Evolutionary conservation across 352 stramenopile genomes (phyloP).

Genomic region (Pythium periplocum): DNA sequence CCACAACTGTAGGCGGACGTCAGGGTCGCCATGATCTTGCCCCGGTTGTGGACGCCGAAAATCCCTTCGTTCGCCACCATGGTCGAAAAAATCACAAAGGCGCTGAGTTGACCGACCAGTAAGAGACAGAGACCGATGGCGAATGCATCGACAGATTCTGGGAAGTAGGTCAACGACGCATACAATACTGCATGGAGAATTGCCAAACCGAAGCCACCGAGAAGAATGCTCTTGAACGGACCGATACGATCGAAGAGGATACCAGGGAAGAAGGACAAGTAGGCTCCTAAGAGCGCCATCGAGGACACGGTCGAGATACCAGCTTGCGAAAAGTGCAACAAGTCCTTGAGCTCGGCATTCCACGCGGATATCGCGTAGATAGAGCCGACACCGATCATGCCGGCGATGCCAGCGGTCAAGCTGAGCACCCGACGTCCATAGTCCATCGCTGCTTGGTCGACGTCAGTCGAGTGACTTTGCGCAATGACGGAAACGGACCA

Average conservation of each 20-base stretch:
- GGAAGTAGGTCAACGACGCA: slow-evolving; percentile 31
- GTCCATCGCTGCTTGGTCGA: neutral
- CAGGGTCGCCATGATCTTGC: slow-evolving; percentile 70
- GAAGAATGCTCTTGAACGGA: slow-evolving; percentile 45
- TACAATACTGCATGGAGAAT: slow-evolving; percentile 38
- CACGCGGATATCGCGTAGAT: slow-evolving; percentile 78
- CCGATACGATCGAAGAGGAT: slow-evolving; percentile 69
- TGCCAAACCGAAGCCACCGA: slow-evolving; percentile 39
- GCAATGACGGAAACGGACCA: too few species aligned
- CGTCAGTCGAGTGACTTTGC: too few species aligned
- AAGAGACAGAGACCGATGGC: slow-evolving; percentile 47
- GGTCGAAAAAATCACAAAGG: slow-evolving; percentile 70
- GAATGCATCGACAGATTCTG: slow-evolving; percentile 35
- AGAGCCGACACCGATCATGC: slow-evolving; percentile 73
- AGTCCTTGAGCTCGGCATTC: slow-evolving; percentile 78
- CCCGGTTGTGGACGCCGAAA: slow-evolving; percentile 60
- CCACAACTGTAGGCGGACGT: slow-evolving; percentile 76
- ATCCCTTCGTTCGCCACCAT: slow-evolving; percentile 78
- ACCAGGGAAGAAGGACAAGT: slow-evolving; percentile 69
- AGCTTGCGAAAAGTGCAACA: slow-evolving; percentile 65
- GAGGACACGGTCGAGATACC: slow-evolving; percentile 72
- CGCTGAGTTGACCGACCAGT: slow-evolving; percentile 57
- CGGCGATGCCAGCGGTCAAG: slow-evolving; percentile 46
- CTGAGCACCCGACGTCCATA: slow-evolving; percentile 24
- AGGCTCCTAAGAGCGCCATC: slow-evolving; percentile 71